Evolutionary conservation across 257 asterid genomes (phyloP).

Genomic region (Primulina eburnea): DNA sequence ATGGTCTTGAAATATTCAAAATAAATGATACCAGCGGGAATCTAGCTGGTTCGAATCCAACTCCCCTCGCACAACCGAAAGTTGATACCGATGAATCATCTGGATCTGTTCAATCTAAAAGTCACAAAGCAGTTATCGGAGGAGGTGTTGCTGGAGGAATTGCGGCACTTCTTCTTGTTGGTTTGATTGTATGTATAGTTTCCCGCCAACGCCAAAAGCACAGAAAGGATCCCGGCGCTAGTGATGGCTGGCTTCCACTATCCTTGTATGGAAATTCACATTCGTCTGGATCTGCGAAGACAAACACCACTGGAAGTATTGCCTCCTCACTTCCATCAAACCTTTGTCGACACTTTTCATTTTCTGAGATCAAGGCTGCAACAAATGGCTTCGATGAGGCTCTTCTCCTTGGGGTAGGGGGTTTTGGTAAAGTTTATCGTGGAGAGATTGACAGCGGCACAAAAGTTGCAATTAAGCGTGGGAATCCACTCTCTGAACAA

Average conservation of each 20-base stretch:
- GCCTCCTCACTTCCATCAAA: conserved; percentile 85
- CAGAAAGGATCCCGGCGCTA: conserved; percentile 54
- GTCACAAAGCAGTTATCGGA: conserved; percentile 47
- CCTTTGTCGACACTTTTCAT: conserved; percentile 84
- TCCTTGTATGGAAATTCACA: conserved; percentile 85
- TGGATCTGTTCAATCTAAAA: conserved; percentile 34
- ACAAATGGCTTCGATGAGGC: conserved; percentile 78
- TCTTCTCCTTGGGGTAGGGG: conserved; percentile 82
- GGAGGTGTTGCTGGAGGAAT: conserved; percentile 85
- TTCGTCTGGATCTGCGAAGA: conserved; percentile 67
- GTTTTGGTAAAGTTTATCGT: conserved; percentile 76
- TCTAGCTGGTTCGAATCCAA: conserved; percentile 87
- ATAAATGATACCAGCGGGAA: conserved; percentile 48
- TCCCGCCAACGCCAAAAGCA: conserved; percentile 36
- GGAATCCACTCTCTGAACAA: conserved; percentile 84
- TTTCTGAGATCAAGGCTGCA: conserved; percentile 80
- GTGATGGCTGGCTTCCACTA: conserved; percentile 90
- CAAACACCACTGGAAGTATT: conserved; percentile 76
- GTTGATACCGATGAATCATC: conserved; percentile 29
- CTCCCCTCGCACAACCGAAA: conserved; percentile 46
- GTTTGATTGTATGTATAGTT: conserved; percentile 47
- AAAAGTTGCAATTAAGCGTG: conserved; percentile 89
- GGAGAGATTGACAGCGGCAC: conserved; percentile 89
- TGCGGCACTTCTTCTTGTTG: conserved; percentile 55
- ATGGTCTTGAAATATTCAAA: conserved; percentile 82